These are phyloP conservation scores for Calonectria hawksworthii DNA, from an alignment of 2,329 filamentous ascomycete genomes.

Conservation along the genomic window DNA sequence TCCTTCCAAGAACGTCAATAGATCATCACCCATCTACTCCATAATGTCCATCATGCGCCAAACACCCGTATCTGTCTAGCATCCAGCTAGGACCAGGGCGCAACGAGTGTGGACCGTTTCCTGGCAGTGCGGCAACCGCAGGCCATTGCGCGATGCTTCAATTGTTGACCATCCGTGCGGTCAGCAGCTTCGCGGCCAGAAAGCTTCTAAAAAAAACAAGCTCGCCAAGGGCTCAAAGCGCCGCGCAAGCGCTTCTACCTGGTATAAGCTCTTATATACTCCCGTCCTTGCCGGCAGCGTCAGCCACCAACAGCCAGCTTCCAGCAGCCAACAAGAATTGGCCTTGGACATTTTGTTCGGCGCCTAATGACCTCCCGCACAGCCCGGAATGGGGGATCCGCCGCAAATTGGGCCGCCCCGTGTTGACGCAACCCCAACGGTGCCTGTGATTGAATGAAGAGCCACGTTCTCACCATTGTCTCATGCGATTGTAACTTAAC, in stretches of 20 bases:
- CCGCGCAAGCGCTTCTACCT: not conserved
- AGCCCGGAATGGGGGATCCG: constrained; percentile 7
- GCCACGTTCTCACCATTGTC: not conserved
- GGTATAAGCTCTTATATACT: not conserved
- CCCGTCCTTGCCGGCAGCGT: not conserved
- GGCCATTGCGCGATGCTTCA: not conserved
- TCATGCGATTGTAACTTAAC: constrained; percentile 6
- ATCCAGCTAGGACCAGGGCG: not conserved
- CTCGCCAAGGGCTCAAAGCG: not conserved
- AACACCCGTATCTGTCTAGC: not conserved
- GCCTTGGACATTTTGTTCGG: not conserved
- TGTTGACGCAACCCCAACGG: constrained; percentile 25
- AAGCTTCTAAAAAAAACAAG: constrained; percentile 1
- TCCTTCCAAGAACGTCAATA: not conserved
- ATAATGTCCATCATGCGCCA: not conserved
- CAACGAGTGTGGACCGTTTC: not conserved
- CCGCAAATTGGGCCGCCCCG: constrained; percentile 22
- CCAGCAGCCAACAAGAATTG: not conserved
- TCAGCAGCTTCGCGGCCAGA: not conserved
- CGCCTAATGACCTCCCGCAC: not conserved
- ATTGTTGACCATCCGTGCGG: not conserved
- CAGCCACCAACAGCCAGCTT: not conserved
- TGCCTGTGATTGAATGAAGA: constrained; percentile 3
- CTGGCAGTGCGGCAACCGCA: not conserved
- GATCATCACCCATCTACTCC: not conserved